Base-by-base conservation (phyloP, 306 rosid species). In the Quercus aquifolioides region DNA sequence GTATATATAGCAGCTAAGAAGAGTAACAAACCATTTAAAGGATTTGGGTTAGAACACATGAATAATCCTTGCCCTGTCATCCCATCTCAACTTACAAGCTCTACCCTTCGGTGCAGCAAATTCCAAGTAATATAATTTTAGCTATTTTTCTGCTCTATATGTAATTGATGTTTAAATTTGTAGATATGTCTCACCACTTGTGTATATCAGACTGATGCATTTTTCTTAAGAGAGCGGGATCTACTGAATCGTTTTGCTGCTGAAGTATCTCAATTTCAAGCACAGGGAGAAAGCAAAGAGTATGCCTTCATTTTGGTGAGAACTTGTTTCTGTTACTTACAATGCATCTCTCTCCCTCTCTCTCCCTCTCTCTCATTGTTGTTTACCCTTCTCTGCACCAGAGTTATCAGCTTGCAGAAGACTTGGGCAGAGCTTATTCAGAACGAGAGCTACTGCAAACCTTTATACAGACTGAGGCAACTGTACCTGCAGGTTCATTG, bases 21-120 rank as follows among this genome's bases (percentile, higher is more conserved):
- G 74, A 87, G 73, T 85, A 92, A 87, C 68, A 87, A 84, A 69
- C 97, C 97, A 75, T 90, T 88, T 83, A 83, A 81, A 70, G 92
- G 91, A 25, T 82, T 92, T 77, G 99, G 97, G 59, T 89, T 94
- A 75, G 99, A 91, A 74, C 94, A 94, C 88, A 94, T 94, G 97
- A 92, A 94, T 85, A 74, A 80, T 67, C 85, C 94, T 69, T 79
- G 71, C 59, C 97, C 97, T 63, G 78, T 78, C 75, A 84, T 91
- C 84, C 92, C 94, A 79, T 87, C 97, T 76, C 89, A 80, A 71
- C 84, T 92, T 73, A 85, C 91, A 14, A 84, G 89, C 81, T 84
- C 94, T 81, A 81, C 69, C 49, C 79, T 92, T 69, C 78, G 87
- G 79, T 85, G 89, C 82, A 82, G 87, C 82, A 85, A 88, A 83